Evolutionary conservation across 805 yeast genomes (phyloP), one percentile per base, ranked within the genome.

Genomic region (Yarrowia phangngaensis): DNA sequence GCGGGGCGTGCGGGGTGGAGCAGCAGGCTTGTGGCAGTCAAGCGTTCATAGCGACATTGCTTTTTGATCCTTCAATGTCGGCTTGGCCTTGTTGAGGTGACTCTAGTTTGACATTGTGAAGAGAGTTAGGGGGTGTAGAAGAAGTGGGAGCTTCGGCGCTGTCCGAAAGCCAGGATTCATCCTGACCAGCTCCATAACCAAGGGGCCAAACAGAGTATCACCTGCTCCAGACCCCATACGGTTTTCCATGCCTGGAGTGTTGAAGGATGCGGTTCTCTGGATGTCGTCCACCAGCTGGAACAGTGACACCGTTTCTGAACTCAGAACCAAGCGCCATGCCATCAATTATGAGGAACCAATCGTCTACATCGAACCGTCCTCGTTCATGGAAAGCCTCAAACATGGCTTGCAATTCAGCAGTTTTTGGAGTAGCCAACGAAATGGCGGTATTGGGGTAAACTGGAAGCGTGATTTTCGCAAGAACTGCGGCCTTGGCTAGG

Each of bases 181-280:
- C 53, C 14, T 47, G 2, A 68, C 63, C 41, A 73, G 53, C 51
- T 70, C 70, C 2, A 80, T 66, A 9, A 77, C 61, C 16, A 87
- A 54, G 20, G 72, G 76, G 0, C 95, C 95, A 20, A 79, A 72
- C 32, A 87, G 69, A 0, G 92, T 73, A 63, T 87, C 95, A 8
- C 95, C 96, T 0, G 95, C 95, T 2, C 95, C 96, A 8, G 90
- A 84, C 22, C 87, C 87, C 43, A 72, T 51, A 12, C 56, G 58
- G 32, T 26, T 43, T 20, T 26, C 38, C 34, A 29, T 20, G 1
- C 35, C 35, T 8, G 35, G 34, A 4, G 8, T 41, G 7, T 41
- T 41, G 20, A 20, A 13, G n/a, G 48, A 29, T 2, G 35, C 28
- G 1, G 40, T n/a, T 6, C 50, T 15, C 19, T 20, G 38, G 12